Percentiles rank a stretch among this genome's conserved stretches.
Evolutionary conservation across 2,329 filamentous ascomycete species (phyloP).

Genomic region (Canariomyces notabilis): DNA sequence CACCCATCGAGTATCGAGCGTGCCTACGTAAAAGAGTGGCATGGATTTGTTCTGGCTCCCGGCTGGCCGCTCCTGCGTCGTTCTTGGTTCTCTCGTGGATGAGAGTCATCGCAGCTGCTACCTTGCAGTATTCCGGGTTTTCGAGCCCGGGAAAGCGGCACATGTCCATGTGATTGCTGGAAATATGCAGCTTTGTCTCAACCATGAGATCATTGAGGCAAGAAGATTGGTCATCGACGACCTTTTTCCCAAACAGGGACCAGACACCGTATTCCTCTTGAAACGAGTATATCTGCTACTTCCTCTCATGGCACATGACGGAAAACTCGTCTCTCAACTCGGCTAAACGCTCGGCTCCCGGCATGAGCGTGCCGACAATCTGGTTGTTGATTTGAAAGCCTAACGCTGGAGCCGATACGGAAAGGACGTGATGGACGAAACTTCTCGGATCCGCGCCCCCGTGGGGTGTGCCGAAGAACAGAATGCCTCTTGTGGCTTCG

Average conservation of each 20-base stretch:
- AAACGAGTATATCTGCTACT: slow-evolving; percentile 32
- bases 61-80: background rate
- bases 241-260: slow-evolving; percentile 12
- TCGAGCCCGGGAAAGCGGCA: slow-evolving; percentile 27
- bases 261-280: slow-evolving; percentile 28
- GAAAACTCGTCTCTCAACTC: slow-evolving; percentile 27
- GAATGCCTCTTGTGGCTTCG: slow-evolving; percentile 22
- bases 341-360: slow-evolving; percentile 28
- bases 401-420: slow-evolving; percentile 16
- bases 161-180: slow-evolving; percentile 32
- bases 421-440: slow-evolving; percentile 20
- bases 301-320: slow-evolving; percentile 26
- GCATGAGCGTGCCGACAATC: slow-evolving; percentile 30
- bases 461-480: slow-evolving; percentile 34
- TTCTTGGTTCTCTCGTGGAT: background rate
- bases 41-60: background rate
- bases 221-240: slow-evolving; percentile 35
- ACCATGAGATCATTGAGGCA: slow-evolving; percentile 27
- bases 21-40: background rate
- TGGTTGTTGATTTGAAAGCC: slow-evolving; percentile 29
- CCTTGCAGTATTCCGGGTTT: slow-evolving; percentile 30
- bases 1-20: background rate
- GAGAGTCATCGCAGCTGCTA: slow-evolving; percentile 26
- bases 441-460: slow-evolving; percentile 24
- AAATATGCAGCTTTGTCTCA: slow-evolving; percentile 32